These are phyloP conservation scores for Nyssa sinensis DNA, from an alignment of 148 eudicot species.

Conservation along the genomic window DNA sequence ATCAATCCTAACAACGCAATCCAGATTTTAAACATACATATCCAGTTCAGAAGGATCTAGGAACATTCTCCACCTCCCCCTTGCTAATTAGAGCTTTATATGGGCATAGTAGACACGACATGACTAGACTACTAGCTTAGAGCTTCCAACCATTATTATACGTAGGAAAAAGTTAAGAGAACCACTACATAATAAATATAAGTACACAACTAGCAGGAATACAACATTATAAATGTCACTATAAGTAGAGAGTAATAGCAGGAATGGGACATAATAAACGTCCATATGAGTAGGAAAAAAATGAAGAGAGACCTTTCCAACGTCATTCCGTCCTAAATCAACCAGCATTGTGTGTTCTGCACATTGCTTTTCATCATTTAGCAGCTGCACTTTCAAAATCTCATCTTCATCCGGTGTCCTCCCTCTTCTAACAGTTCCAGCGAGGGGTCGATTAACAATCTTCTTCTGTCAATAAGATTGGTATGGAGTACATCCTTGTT, in stretches of 20 bases:
- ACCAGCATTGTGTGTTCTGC: conserved; percentile 65
- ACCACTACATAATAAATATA: no score
- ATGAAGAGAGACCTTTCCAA: conserved; percentile 45
- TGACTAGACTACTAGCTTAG: no score
- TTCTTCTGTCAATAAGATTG: conserved; percentile 29
- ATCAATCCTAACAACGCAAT: no score
- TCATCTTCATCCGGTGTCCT: conserved; percentile 40
- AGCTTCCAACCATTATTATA: no score
- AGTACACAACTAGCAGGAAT: no score
- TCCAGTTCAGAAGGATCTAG: no score
- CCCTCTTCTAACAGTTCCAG: conserved; percentile 56
- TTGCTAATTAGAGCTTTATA: no score
- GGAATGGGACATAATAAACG: no score
- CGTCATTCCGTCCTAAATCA: conserved; percentile 55
- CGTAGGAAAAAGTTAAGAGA: no score
- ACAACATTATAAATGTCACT: not conserved
- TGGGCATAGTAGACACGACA: no score
- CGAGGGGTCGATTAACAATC: conserved; percentile 53
- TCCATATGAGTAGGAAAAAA: not conserved
- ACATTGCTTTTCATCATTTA: conserved; percentile 49
- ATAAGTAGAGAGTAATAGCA: not conserved
- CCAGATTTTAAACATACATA: no score
- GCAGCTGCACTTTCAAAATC: conserved; percentile 30
- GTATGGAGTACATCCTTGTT: not conserved
- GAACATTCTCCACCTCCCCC: no score